These are phyloP conservation scores for Monosporascus sp. DNA, from an alignment of 2,329 filamentous ascomycete species.

Conservation along the genomic window DNA sequence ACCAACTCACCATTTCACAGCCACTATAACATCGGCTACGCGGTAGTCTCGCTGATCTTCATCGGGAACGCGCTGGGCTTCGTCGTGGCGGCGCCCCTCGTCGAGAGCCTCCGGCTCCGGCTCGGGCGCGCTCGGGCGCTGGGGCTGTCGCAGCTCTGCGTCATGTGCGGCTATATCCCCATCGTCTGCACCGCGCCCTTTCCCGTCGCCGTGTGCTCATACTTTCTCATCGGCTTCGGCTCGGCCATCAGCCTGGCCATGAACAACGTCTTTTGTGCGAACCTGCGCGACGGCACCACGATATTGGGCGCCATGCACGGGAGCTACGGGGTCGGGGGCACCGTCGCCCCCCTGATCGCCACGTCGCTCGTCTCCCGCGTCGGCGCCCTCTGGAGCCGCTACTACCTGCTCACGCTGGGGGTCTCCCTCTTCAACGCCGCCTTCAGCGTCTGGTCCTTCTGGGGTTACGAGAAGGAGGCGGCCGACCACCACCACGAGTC, in stretches of 20 bases:
- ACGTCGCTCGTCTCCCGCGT: slow-evolving; percentile 60
- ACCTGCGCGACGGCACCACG: slow-evolving; percentile 46
- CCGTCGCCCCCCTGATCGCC: slow-evolving; percentile 65
- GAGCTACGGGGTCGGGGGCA: slow-evolving; percentile 60
- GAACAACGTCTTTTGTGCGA: slow-evolving; percentile 53
- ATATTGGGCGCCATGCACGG: slow-evolving; percentile 62
- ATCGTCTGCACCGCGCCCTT: slow-evolving; percentile 67
- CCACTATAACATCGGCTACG: slow-evolving; percentile 70
- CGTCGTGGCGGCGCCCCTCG: slow-evolving; percentile 63
- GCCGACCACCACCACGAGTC: slow-evolving; percentile 24
- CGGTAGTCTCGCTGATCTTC: slow-evolving; percentile 75
- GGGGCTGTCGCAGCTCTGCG: slow-evolving; percentile 49
- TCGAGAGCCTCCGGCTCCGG: slow-evolving; percentile 56
- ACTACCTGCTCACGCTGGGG: slow-evolving; percentile 63
- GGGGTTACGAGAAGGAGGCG: slow-evolving; percentile 59
- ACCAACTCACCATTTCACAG: slow-evolving; percentile 21
- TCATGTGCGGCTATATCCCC: slow-evolving; percentile 58
- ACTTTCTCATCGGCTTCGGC: slow-evolving; percentile 61
- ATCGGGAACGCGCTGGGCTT: slow-evolving; percentile 73
- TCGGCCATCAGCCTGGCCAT: slow-evolving; percentile 51
- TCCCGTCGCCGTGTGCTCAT: slow-evolving; percentile 58
- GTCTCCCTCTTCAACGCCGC: slow-evolving; percentile 51
- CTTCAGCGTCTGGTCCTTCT: slow-evolving; percentile 63
- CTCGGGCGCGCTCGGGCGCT: slow-evolving; percentile 63
- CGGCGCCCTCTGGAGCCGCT: slow-evolving; percentile 60